A percentile compares a stretch with the other conserved stretches of the same genome.
Evolutionary conservation across 306 rosid genomes (phyloP).

Genomic region (Styphnolobium japonicum): DNA sequence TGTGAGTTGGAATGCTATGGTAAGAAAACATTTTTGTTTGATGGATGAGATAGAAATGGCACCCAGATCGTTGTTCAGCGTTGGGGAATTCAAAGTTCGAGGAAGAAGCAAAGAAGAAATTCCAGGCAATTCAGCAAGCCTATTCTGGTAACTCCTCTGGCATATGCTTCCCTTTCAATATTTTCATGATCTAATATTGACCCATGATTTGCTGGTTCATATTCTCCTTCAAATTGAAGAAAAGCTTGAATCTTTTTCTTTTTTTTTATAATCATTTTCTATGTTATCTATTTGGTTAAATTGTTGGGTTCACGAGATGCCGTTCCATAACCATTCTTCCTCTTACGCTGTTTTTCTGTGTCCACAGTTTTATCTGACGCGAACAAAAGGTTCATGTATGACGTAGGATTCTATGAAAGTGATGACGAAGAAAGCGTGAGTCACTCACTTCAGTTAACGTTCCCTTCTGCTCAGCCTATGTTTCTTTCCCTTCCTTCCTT

Average conservation of each 20-base stretch:
- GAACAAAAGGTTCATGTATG: conserved; percentile 86
- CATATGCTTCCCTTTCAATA: neutral
- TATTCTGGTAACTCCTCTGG: conserved; percentile 69
- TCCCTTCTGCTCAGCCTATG: neutral
- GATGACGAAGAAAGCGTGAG: conserved; percentile 84
- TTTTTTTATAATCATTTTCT: neutral
- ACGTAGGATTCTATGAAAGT: conserved; percentile 82
- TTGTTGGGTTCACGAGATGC: conserved; percentile 11
- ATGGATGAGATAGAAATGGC: conserved; percentile 80
- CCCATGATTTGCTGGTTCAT: neutral
- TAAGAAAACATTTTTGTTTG: conserved; percentile 28
- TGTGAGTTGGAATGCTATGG: neutral
- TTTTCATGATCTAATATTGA: neutral
- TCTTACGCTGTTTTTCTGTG: neutral
- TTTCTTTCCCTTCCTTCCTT: neutral
- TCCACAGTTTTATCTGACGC: conserved; percentile 74
- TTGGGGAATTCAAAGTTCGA: conserved; percentile 67
- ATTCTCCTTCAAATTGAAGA: neutral
- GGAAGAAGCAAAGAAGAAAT: conserved; percentile 90
- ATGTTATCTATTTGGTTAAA: neutral
- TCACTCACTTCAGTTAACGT: neutral
- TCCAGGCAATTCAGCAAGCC: conserved; percentile 84
- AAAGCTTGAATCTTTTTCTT: neutral
- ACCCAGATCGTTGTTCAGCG: conserved; percentile 96
- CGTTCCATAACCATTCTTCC: neutral